A percentile compares a stretch with the other conserved stretches of the same genome.
Conservation (phyloP, 805 yeast genomes). For the Debaryomyces hansenii region DNA sequence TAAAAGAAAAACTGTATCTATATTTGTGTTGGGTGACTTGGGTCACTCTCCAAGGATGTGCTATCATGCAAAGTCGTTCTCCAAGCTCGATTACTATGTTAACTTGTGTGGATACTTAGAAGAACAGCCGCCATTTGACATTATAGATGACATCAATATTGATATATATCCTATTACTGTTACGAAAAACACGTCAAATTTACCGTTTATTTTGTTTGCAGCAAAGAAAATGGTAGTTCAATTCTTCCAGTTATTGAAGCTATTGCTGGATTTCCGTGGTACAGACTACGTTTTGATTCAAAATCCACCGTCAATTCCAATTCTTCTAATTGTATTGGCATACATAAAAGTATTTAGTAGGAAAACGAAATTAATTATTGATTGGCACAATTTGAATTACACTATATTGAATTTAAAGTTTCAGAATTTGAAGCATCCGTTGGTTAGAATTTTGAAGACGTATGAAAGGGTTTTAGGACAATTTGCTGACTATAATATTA, state of each 20-base stretch:
- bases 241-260: constrained; percentile 41
- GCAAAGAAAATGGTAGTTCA: constrained; percentile 60
- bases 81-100: constrained; percentile 68
- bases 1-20: constrained; percentile 54
- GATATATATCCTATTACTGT: constrained; percentile 50
- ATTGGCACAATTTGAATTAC: constrained; percentile 96
- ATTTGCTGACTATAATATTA: constrained; percentile 68
- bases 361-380: constrained; percentile 69
- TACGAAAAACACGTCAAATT: constrained; percentile 32
- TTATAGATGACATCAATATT: constrained; percentile 51
- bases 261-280: constrained; percentile 57
- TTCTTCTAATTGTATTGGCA: constrained; percentile 61
- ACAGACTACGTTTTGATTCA: constrained; percentile 73
- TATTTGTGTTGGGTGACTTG: constrained; percentile 87
- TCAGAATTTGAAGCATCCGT: constrained; percentile 51
- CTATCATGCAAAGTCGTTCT: constrained; percentile 81
- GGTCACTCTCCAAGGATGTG: constrained; percentile 96
- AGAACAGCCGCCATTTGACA: constrained; percentile 49
- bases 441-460: constrained; percentile 56
- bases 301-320: constrained; percentile 93
- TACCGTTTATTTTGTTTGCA: constrained; percentile 63
- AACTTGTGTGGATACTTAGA: constrained; percentile 83
- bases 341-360: constrained; percentile 50
- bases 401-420: constrained; percentile 73
- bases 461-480: constrained; percentile 67